Conservation (phyloP, 2,329 filamentous ascomycete genomes). For the Alternaria viburni region DNA sequence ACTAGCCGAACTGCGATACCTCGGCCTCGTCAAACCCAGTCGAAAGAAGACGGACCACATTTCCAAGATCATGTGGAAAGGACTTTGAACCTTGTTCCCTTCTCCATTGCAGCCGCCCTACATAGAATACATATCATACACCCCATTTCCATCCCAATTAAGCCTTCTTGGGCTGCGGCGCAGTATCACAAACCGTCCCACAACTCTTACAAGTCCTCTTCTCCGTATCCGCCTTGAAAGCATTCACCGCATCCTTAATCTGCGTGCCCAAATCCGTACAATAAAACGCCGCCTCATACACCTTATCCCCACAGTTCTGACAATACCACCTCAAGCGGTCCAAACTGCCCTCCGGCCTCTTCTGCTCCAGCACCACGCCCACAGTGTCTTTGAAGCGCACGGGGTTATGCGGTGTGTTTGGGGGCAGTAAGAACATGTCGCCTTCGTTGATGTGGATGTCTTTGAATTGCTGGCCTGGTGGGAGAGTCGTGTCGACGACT, state of each 20-base stretch:
- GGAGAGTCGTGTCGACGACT: slow-evolving; percentile 68
- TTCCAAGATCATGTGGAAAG: slow-evolving; percentile 82
- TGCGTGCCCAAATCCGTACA: slow-evolving; percentile 91
- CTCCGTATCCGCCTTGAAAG: slow-evolving; percentile 73
- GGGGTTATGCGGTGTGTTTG: slow-evolving; percentile 96
- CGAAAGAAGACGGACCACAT: slow-evolving; percentile 93
- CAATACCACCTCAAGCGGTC: slow-evolving; percentile 95
- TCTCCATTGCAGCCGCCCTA: neutral
- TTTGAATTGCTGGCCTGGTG: slow-evolving; percentile 63
- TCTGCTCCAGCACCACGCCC: slow-evolving; percentile 91
- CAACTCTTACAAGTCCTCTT: slow-evolving; percentile 79
- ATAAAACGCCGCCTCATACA: slow-evolving; percentile 86
- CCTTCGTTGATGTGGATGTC: slow-evolving; percentile 92
- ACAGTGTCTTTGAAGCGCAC: slow-evolving; percentile 92
- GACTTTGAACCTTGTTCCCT: slow-evolving; percentile 57
- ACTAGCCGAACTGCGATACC: slow-evolving; percentile 80
- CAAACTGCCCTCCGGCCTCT: slow-evolving; percentile 69
- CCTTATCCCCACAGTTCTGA: slow-evolving; percentile 69
- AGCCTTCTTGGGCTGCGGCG: slow-evolving; percentile 55
- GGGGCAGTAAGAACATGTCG: slow-evolving; percentile 89
- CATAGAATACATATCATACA: slow-evolving; percentile 15
- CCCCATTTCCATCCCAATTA: neutral
- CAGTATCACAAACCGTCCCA: slow-evolving; percentile 75
- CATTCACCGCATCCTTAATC: slow-evolving; percentile 89
- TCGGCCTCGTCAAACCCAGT: slow-evolving; percentile 88